Base-by-base conservation (phyloP, 805 yeast species). In the Clavispora fructus region DNA sequence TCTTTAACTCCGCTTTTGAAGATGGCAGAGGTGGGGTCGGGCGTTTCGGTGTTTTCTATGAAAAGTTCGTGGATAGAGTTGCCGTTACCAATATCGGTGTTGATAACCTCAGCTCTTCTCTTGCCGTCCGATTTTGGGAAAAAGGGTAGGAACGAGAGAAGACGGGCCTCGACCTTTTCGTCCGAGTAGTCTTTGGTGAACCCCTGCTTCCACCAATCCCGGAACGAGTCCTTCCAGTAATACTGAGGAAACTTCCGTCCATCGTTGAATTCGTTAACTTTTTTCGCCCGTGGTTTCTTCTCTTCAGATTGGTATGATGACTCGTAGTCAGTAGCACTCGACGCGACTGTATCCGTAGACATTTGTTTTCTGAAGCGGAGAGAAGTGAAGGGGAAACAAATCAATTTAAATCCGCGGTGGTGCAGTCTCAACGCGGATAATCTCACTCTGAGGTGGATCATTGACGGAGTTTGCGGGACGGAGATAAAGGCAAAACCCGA, bases 41-140 rank as follows among this genome's bases (percentile, higher is more conserved):
- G 78, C 14, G 52, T 43, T 40, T 67, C 71, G 10, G 54, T 73
- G 51, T 83, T 79, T 39, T 69, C 68, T 29, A 91, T 77, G 50
- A 69, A 75, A 48, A 90, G 81, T 65, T 92, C 98, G 65, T 91
- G 92, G 47, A 91, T 83, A 55, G 67, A 79, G 27, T 80, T 68
- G 7, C 78, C 77, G 14, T 69, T 57, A 39, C 80, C 82, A 10
- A 86, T 69, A 17, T 75, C 72, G 3, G 87, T 82, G 52, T 82
- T 73, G 28, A 80, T 59, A 13, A 82, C 61, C 44, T 71, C 55
- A 13, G 80, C 75, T 1, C 53, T 48, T 27, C 85, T 67, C 6
- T 65, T 71, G 4, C 73, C 73, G 45, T 80, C 80, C 0, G 78
- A 62, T 10, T 69, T 67, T 0, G 86, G 86, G 51, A 66, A 81